Evolutionary conservation across 192 early-diverging fungal genomes (phyloP), one percentile per base, ranked within the genome.

Genomic region (Rhizophagus clarus): DNA sequence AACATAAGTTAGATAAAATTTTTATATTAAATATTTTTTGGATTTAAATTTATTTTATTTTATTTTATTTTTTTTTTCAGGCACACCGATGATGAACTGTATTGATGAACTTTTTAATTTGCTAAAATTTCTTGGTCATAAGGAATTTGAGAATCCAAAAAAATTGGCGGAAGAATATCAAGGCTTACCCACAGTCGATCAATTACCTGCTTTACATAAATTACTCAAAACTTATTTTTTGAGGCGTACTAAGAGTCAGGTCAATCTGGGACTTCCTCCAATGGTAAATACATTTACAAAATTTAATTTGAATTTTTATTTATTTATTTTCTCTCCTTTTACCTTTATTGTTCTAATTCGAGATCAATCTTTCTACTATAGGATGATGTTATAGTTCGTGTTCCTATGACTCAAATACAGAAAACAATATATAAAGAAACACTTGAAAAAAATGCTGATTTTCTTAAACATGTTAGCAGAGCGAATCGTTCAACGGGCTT

Each of bases 31-130:
- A 37, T 2, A 32, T 6, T 3, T 62, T 62, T 24, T 62, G 6
- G 0, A 40, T 62, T 20, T 62, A n/a, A n/a, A n/a, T n/a, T n/a
- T n/a, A n/a, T n/a, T n/a, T n/a, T n/a, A n/a, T n/a, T n/a, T n/a
- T n/a, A 32, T 22, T 28, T 29, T 37, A 1, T 40, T 40, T 62
- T 24, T 14, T 80, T 40, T 17, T 64, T 62, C 56, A 87, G 87
- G 90, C 60, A 94, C 92, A 8, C 92, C 92, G 0, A 64, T 94
- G 22, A 92, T 92, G 81, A 94, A 94, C 80, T 92, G 91, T 64
- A 85, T 95, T 61, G 82, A 87, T 4, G 94, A 95, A 69, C 47
- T 95, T 80, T 91, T 93, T 82, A 92, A 91, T 80, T 83, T 95
- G 49, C 82, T 94, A 87, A 81, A 89, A 77, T 94, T 95, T 79